Percentiles rank a stretch among this genome's conserved stretches.
phyloP scores from a whole-genome alignment of 129 eudicot species.

The Artemisia argyi region DNA sequence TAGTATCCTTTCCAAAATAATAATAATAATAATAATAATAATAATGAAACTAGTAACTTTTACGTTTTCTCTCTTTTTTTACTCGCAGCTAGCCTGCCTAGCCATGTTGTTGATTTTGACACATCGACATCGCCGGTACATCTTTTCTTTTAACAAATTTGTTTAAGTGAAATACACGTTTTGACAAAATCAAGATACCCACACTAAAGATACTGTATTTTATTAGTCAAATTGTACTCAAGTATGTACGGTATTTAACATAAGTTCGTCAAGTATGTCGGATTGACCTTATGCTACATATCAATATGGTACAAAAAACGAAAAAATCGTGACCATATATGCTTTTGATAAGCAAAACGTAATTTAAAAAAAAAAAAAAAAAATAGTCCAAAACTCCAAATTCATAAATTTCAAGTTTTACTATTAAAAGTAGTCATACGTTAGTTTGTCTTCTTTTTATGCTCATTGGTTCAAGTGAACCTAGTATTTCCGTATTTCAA shows the following conservation, averaged over 20 bases:
- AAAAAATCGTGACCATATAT: too few relatives aligned
- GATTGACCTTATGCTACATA: too few relatives aligned
- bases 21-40: too few relatives aligned
- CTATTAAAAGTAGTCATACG: conserved; percentile 20
- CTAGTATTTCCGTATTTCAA: conserved; percentile 5
- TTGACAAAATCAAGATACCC: conserved; percentile 7
- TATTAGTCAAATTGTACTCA: neutral
- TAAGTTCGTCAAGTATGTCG: too few relatives aligned
- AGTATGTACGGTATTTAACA: too few relatives aligned
- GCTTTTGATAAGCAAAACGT: neutral
- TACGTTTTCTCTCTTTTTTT: neutral
- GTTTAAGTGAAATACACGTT: neutral
- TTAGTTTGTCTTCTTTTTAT: conserved; percentile 26
- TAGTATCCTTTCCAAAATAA: too few relatives aligned
- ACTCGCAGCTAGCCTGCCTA: conserved; percentile 11
- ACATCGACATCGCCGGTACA: neutral
- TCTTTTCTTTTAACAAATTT: neutral
- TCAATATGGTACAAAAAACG: too few relatives aligned
- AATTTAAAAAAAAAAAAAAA: neutral
- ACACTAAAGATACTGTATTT: neutral
- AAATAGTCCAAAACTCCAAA: too few relatives aligned
- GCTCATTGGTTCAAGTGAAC: conserved; percentile 24
- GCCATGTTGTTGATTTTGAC: conserved; percentile 19
- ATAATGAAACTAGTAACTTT: neutral
- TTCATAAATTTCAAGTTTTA: neutral